Percentiles rank a stretch among this genome's conserved stretches.
Evolutionary conservation across 2,329 filamentous ascomycete genomes (phyloP).

Genomic region (Colletotrichum sp.): DNA sequence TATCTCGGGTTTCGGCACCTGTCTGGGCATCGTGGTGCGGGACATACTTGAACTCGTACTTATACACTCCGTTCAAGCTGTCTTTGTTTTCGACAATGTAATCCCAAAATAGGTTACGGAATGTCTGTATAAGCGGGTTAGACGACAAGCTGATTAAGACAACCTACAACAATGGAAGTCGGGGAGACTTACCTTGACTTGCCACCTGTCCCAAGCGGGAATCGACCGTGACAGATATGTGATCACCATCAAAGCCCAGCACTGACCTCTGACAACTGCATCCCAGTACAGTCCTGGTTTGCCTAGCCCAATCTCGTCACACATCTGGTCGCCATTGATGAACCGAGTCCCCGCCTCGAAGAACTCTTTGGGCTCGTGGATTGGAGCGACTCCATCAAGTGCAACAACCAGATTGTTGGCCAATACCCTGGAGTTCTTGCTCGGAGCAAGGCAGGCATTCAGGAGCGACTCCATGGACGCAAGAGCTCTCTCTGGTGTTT

Average conservation of each 20-base stretch:
- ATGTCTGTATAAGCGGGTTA: neutral
- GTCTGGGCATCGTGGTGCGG: neutral
- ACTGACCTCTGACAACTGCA: neutral
- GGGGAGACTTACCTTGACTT: neutral
- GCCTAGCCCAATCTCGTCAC: neutral
- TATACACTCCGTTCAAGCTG: neutral
- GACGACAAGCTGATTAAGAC: accelerated
- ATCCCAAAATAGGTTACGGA: neutral
- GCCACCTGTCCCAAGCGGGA: neutral
- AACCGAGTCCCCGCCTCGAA: neutral
- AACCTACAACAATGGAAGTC: neutral
- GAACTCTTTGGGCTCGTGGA: neutral
- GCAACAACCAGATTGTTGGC: neutral
- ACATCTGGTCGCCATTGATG: neutral
- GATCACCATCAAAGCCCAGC: neutral
- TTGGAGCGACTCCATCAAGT: neutral
- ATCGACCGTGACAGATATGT: neutral
- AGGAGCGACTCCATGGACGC: neutral
- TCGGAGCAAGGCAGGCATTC: neutral
- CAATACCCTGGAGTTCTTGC: neutral
- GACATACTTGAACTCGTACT: neutral
- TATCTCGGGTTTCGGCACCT: neutral
- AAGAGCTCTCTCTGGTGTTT: neutral
- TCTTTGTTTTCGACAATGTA: neutral
- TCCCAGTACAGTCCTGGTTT: neutral